These are phyloP conservation scores for Diplogelasinospora grovesii DNA, from an alignment of 495 filamentous ascomycete species.

Conservation along the genomic window DNA sequence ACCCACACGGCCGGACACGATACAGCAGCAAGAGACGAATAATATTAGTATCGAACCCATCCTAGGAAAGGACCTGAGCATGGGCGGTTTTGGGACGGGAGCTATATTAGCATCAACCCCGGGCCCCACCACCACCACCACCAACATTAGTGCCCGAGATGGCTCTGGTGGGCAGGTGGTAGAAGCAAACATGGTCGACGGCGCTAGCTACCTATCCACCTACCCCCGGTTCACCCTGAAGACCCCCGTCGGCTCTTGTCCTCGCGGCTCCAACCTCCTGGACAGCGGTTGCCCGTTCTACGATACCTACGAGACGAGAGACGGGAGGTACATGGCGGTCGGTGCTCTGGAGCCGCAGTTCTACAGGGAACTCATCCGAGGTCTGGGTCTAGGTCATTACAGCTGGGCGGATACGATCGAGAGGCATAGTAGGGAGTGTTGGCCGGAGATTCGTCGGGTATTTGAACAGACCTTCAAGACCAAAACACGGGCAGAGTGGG, in stretches of 20 bases:
- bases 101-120: no score
- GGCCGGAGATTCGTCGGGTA: slow-evolving; percentile 53
- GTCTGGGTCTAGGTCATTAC: slow-evolving; percentile 49
- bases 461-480: slow-evolving; percentile 61
- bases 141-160: no score
- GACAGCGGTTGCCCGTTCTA: slow-evolving; percentile 87
- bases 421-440: slow-evolving; percentile 53
- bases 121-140: no score
- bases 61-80: no score
- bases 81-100: no score
- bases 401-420: slow-evolving; percentile 48
- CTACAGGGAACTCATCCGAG: slow-evolving; percentile 58
- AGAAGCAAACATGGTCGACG: slow-evolving; percentile 96
- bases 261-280: slow-evolving; percentile 68
- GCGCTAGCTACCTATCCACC: slow-evolving; percentile 65
- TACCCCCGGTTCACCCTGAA: slow-evolving; percentile 62
- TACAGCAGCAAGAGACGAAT: no score
- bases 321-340: slow-evolving; percentile 80
- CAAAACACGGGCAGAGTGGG: slow-evolving; percentile 79
- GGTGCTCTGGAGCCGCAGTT: slow-evolving; percentile 87
- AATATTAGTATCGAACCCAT: no score
- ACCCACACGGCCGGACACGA: no score
- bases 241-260: slow-evolving; percentile 49
- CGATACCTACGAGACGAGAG: slow-evolving; percentile 77
- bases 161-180: slow-evolving; percentile 93